Conservation (phyloP, 148 eudicot species). For the Selenicereus undatus region DNA sequence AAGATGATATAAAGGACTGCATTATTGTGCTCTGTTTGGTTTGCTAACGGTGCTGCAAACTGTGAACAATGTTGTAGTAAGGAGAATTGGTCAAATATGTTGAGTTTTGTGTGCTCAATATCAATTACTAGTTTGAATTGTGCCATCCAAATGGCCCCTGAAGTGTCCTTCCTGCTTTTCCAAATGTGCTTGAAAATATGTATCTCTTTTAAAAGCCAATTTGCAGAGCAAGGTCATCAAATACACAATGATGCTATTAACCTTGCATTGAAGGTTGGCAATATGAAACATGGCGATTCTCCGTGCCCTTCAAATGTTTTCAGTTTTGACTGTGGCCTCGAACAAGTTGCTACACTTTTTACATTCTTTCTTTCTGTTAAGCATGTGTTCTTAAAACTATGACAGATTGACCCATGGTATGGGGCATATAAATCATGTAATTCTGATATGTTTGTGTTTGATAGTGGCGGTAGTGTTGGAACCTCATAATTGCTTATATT, state of each 20-base stretch:
- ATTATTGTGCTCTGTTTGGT: background rate
- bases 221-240: constrained; percentile 31
- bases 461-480: too few species aligned
- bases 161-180: background rate
- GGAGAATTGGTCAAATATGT: background rate
- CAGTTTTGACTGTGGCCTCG: constrained; percentile 22
- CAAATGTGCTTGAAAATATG: background rate
- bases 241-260: background rate
- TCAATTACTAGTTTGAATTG: too few species aligned
- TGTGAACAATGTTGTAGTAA: background rate
- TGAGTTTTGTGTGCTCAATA: background rate
- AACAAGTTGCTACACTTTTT: constrained; percentile 17
- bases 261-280: constrained; percentile 32
- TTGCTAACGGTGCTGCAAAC: background rate
- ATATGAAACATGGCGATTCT: constrained; percentile 16
- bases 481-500: too few species aligned
- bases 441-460: too few species aligned
- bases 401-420: too few species aligned
- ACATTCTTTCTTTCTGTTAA: background rate
- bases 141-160: background rate
- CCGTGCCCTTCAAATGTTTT: constrained; percentile 22
- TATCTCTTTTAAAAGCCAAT: constrained; percentile 19
- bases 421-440: background rate
- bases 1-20: background rate
- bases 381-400: too few species aligned